These are phyloP conservation scores for Lactarius vividus DNA, from an alignment of 768 basidiomycete species.

Conservation along the genomic window DNA sequence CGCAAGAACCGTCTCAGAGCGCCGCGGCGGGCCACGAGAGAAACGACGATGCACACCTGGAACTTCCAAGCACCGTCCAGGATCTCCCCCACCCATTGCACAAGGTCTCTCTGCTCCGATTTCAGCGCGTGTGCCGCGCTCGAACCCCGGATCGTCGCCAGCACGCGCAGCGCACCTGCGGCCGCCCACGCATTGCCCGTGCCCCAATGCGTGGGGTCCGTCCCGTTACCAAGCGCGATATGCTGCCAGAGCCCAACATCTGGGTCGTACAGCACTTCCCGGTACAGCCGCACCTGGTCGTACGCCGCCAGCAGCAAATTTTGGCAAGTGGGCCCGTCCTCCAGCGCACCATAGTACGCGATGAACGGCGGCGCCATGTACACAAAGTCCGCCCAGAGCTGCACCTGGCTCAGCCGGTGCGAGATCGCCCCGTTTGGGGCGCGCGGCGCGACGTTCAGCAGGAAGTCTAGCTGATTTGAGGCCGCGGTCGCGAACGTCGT, in stretches of 20 bases:
- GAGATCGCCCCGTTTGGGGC: conserved; percentile 56
- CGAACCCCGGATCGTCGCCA: conserved; percentile 50
- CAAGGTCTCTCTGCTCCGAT: conserved; percentile 43
- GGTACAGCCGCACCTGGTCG: conserved; percentile 55
- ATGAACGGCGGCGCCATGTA: conserved; percentile 68
- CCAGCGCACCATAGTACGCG: conserved; percentile 57
- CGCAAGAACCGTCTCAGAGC: not conserved
- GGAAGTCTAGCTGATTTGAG: conserved; percentile 46
- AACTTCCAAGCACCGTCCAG: conserved; percentile 41
- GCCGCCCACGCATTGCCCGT: conserved; percentile 76
- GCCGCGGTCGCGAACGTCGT: conserved; percentile 42
- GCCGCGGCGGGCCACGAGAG: not conserved
- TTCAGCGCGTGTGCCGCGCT: conserved; percentile 37
- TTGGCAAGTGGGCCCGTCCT: conserved; percentile 37
- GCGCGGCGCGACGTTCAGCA: conserved; percentile 45
- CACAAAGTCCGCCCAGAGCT: conserved; percentile 58
- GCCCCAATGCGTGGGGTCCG: conserved; percentile 54
- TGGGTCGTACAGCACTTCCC: conserved; percentile 45
- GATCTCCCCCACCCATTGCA: conserved; percentile 55
- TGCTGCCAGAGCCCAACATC: conserved; percentile 54
- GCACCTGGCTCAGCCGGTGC: conserved; percentile 51
- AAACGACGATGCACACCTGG: conserved; percentile 37
- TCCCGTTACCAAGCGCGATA: conserved; percentile 45
- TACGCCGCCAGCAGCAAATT: conserved; percentile 48
- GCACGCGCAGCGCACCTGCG: conserved; percentile 60